A percentile compares a stretch with the other conserved stretches of the same genome.
Evolutionary conservation across 2,329 filamentous ascomycete genomes (phyloP).

Genomic region (Colletotrichum sansevieriae): DNA sequence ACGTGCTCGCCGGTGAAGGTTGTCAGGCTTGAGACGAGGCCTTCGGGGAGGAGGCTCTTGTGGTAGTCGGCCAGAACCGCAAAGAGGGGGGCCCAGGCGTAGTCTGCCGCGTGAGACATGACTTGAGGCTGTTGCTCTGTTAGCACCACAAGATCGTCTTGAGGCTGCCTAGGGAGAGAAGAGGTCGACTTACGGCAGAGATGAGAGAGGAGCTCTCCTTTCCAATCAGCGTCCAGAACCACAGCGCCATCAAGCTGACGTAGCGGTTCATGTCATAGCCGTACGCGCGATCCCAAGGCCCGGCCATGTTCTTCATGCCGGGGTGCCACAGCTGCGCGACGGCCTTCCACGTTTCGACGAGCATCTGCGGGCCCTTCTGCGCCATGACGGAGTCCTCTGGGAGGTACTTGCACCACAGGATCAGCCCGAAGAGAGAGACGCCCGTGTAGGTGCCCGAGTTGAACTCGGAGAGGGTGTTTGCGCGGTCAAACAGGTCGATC

Average conservation of each 20-base stretch:
- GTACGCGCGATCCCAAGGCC: slow-evolving; percentile 74
- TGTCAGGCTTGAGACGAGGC: slow-evolving; percentile 55
- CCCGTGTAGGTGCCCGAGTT: slow-evolving; percentile 74
- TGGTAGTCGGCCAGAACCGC: slow-evolving; percentile 66
- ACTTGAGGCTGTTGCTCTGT: slow-evolving; percentile 54
- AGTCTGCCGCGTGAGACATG: slow-evolving; percentile 72
- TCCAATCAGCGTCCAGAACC: slow-evolving; percentile 70
- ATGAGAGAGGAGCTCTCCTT: slow-evolving; percentile 57
- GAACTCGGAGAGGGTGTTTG: slow-evolving; percentile 72
- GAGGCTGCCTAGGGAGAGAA: not conserved
- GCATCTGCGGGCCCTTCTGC: slow-evolving; percentile 63
- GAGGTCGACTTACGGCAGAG: slow-evolving; percentile 46
- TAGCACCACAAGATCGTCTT: not conserved
- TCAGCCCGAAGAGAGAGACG: slow-evolving; percentile 70
- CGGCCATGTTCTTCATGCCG: slow-evolving; percentile 70
- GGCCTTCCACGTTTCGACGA: slow-evolving; percentile 65
- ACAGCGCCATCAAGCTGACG: slow-evolving; percentile 67
- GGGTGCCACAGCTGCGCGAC: slow-evolving; percentile 69
- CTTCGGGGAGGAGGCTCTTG: slow-evolving; percentile 58
- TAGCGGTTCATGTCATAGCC: slow-evolving; percentile 75
- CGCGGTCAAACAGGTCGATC: slow-evolving; percentile 67
- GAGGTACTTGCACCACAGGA: slow-evolving; percentile 71
- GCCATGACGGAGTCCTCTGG: slow-evolving; percentile 66
- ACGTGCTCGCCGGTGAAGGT: slow-evolving; percentile 66
- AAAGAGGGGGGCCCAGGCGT: slow-evolving; percentile 68